These are phyloP conservation scores for Collybia nuda DNA, from an alignment of 768 basidiomycete genomes.

Conservation along the genomic window DNA sequence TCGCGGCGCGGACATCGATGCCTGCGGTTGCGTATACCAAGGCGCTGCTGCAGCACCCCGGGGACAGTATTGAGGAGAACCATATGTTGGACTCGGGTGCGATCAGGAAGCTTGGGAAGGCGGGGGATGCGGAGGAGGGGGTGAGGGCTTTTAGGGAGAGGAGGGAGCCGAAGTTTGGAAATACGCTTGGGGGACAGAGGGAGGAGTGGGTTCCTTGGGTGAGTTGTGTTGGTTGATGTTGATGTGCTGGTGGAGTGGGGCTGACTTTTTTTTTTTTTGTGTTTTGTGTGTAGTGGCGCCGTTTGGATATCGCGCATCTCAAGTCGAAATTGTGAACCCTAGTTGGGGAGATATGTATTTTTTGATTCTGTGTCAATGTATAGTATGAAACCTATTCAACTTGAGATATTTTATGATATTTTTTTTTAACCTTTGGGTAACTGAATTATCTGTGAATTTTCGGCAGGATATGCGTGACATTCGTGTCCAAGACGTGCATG, in stretches of 20 bases:
- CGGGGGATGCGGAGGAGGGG: slow-evolving; percentile 47
- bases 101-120: slow-evolving; percentile 36
- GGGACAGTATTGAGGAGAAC: slow-evolving; percentile 50
- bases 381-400: too few species aligned
- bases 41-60: slow-evolving; percentile 50
- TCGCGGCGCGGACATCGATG: slow-evolving; percentile 50
- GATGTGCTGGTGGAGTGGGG: too few species aligned
- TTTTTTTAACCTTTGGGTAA: too few species aligned
- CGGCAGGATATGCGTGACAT: too few species aligned
- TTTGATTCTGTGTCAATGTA: too few species aligned
- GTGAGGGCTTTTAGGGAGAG: slow-evolving; percentile 47
- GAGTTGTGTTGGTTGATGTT: slow-evolving; percentile 14
- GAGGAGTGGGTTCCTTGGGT: slow-evolving; percentile 55
- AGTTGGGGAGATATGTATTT: too few species aligned
- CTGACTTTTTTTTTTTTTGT: too few species aligned
- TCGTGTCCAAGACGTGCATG: too few species aligned
- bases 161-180: slow-evolving; percentile 42
- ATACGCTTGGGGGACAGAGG: slow-evolving; percentile 39
- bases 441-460: too few species aligned
- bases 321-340: slow-evolving; percentile 12
- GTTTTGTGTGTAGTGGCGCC: slow-evolving; percentile 12
- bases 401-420: too few species aligned
- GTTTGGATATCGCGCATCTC: slow-evolving; percentile 11
- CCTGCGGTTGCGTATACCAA: slow-evolving; percentile 52
- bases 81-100: slow-evolving; percentile 53